Evolutionary conservation across 345 rosid genomes (phyloP).

Genomic region (Eucalyptus pauciflora): DNA sequence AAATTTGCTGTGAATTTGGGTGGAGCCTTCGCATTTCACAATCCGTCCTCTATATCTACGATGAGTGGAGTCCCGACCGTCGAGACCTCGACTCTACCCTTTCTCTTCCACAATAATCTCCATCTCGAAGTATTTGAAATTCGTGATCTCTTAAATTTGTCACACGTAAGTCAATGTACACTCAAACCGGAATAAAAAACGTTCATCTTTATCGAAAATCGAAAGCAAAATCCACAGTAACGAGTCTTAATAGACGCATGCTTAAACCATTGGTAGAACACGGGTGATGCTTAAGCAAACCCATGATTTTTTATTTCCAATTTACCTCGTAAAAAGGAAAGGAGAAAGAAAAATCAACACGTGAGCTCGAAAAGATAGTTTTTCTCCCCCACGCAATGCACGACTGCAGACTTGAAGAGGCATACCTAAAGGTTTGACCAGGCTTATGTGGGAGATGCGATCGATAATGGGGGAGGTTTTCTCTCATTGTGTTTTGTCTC

Average conservation of each 20-base stretch:
- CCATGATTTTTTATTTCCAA: background rate
- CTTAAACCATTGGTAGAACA: background rate
- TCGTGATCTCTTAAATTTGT: background rate
- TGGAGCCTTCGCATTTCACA: background rate
- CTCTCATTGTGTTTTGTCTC: background rate
- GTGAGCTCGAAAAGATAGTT: background rate
- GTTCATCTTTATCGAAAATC: background rate
- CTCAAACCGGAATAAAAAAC: background rate
- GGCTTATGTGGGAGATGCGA: background rate
- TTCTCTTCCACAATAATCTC: background rate
- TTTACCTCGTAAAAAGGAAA: background rate
- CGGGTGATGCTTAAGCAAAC: background rate
- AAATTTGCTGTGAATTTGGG: background rate
- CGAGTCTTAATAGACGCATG: background rate
- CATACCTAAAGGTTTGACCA: background rate
- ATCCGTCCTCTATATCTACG: background rate
- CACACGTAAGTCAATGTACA: background rate
- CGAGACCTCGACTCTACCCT: background rate
- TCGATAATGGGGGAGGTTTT: background rate
- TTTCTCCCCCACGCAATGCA: background rate
- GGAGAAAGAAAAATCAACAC: background rate
- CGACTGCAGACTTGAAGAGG: background rate
- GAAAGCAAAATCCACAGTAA: background rate
- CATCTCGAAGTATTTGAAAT: background rate
- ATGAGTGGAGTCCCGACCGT: background rate